Conservation (phyloP, 768 basidiomycete genomes). For the Neoboletus brunneissimus region DNA sequence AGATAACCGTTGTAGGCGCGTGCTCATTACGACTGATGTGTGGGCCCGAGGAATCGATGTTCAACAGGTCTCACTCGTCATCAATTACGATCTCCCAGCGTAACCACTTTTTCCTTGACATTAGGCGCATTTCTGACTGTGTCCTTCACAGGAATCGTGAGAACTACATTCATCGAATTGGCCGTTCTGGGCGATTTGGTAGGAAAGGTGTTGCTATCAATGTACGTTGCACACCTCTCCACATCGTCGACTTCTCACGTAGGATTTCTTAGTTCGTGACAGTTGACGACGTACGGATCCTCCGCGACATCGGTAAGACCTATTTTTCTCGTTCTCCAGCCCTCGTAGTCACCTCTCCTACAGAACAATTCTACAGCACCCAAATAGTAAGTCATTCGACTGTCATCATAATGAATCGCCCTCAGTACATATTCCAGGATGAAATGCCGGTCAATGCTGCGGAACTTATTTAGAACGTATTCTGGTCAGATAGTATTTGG, state of each 20-base stretch:
- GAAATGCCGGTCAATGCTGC: slow-evolving; percentile 99
- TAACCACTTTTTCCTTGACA: slow-evolving; percentile 38
- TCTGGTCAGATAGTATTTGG: not conserved
- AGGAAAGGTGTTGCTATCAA: slow-evolving; percentile 99
- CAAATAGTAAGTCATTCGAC: slow-evolving; percentile 63
- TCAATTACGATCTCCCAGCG: slow-evolving; percentile 96
- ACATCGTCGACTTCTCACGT: slow-evolving; percentile 14
- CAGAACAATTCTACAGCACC: slow-evolving; percentile 96
- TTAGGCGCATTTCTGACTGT: slow-evolving; percentile 12
- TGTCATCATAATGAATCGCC: not conserved
- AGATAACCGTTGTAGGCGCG: slow-evolving; percentile 54
- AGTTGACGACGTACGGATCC: slow-evolving; percentile 92
- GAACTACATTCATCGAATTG: slow-evolving; percentile 99
- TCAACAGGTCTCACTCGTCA: slow-evolving; percentile 95
- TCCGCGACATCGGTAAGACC: slow-evolving; percentile 88
- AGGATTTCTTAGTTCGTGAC: slow-evolving; percentile 70
- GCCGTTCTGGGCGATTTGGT: slow-evolving; percentile 98
- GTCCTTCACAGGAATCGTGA: slow-evolving; percentile 72
- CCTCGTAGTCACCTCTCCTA: slow-evolving; percentile 10
- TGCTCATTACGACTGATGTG: slow-evolving; percentile 93
- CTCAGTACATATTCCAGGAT: slow-evolving; percentile 54
- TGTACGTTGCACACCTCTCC: slow-evolving; percentile 45
- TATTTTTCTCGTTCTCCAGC: not conserved
- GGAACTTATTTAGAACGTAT: slow-evolving; percentile 73
- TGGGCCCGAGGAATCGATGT: slow-evolving; percentile 99